phyloP scores from a whole-genome alignment of 2,329 filamentous ascomycete genomes.

The Talaromyces sp. region DNA sequence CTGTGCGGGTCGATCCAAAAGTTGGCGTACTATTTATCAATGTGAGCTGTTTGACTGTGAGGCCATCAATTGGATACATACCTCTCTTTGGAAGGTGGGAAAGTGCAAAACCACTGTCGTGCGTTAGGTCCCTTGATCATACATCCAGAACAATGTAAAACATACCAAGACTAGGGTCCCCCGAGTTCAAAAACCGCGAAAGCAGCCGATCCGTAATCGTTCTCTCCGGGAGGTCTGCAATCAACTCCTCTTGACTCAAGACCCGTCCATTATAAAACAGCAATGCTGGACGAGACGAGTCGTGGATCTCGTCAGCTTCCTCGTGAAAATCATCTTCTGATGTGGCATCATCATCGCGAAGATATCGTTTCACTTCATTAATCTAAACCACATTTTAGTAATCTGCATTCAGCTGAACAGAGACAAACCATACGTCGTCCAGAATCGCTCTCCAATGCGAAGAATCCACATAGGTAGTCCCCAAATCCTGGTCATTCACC shows the following conservation, averaged over 20 bases:
- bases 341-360: constrained; percentile 12
- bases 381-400: constrained; percentile 16
- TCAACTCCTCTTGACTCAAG: constrained; percentile 25
- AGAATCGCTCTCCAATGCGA: constrained; percentile 32
- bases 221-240: constrained; percentile 25
- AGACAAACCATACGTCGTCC: constrained; percentile 24
- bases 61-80: constrained; percentile 38
- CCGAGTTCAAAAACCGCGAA: constrained; percentile 26
- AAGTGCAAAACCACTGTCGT: constrained; percentile 26
- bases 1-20: constrained; percentile 25
- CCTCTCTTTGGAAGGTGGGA: constrained; percentile 27
- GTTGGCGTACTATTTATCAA: constrained; percentile 19
- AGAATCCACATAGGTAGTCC: constrained; percentile 30
- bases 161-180: constrained; percentile 26
- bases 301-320: constrained; percentile 16
- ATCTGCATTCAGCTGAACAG: neutral
- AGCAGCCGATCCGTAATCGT: constrained; percentile 28
- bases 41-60: neutral
- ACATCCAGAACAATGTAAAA: neutral
- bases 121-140: no score
- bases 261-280: constrained; percentile 22
- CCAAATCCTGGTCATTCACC: constrained; percentile 21
- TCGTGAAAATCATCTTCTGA: constrained; percentile 16
- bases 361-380: constrained; percentile 27
- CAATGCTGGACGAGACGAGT: constrained; percentile 19